Evolutionary conservation across 108 stramenopile genomes (phyloP), one percentile per base, ranked within the genome.

Genomic region (Fistulifera solaris): DNA sequence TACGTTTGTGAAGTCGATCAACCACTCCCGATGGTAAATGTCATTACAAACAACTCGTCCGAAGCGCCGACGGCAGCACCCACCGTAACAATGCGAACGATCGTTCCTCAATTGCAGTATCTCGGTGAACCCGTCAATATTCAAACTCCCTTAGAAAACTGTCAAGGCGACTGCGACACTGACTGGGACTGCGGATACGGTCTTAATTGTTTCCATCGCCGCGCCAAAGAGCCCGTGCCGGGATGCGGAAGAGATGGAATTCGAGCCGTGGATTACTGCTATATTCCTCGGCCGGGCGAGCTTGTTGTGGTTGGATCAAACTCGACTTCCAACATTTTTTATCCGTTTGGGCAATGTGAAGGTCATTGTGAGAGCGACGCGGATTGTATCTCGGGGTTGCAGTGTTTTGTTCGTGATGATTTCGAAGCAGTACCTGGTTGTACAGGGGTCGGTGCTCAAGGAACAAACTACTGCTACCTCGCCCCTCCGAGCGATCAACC

Each of bases 141-240:
- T 7, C 22, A n/a, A n/a, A 26, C 25, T n/a, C 77, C 73, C n/a
- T 59, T 73, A 44, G 42, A 10, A 3, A 23, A 48, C 12, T 75
- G 73, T 48, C 44, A 59, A 6, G 77, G 77, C 5, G 73, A 74
- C 46, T 78, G 77, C 42, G 70, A 71, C 22, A 22, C 12, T n/a
- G 67, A 78, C 44, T 23, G 45, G 17, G 54, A 65, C n/a, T 65
- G 64, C 48, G 64, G 44, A 19, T 40, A 14, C 14, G 49, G 47
- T 16, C 23, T 65, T 3, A 26, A n/a, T 8, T 61, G 66, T 24
- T 67, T 55, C 43, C 59, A 43, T 14, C 59, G 66, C 22, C 43
- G 24, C 46, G 50, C 48, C 1, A 35, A 22, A 42, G 61, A 67
- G 39, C 27, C 72, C 27, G 61, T 73, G 15, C 72, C 72, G 8